Conservation (phyloP, 805 yeast genomes). For the Metschnikowia colocasiae region DNA sequence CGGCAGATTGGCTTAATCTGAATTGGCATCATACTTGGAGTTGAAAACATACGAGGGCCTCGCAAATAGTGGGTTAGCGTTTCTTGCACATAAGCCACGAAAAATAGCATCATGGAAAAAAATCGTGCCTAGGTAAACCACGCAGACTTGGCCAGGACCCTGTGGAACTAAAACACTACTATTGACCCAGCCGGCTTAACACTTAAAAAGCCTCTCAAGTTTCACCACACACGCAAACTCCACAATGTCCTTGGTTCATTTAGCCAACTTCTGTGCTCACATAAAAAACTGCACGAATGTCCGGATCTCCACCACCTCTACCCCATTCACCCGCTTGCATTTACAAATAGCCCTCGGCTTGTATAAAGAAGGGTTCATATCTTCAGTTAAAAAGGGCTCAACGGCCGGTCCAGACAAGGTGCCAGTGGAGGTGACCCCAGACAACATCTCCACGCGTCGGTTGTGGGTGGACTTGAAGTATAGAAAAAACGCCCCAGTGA, state of each 20-base stretch:
- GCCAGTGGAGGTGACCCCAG: constrained; percentile 78
- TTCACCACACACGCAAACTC: background rate
- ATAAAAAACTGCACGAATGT: constrained; percentile 83
- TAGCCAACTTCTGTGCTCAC: constrained; percentile 84
- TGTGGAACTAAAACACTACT: background rate
- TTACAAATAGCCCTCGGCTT: constrained; percentile 79
- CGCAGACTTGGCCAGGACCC: constrained; percentile 1
- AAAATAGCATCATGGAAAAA: constrained; percentile 2
- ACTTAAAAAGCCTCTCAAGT: background rate
- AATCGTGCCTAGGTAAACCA: background rate
- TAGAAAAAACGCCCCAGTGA: constrained; percentile 72
- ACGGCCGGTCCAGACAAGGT: constrained; percentile 74
- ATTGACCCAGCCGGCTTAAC: background rate
- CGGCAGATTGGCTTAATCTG: background rate
- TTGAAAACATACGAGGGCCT: background rate
- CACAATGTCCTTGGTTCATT: constrained; percentile 76
- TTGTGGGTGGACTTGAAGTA: constrained; percentile 92
- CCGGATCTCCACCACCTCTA: constrained; percentile 65
- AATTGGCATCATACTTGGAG: background rate
- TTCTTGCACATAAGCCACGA: constrained; percentile 4
- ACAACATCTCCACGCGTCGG: constrained; percentile 79
- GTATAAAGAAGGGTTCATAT: constrained; percentile 86
- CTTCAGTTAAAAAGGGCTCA: constrained; percentile 82
- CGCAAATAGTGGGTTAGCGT: background rate
- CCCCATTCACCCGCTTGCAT: constrained; percentile 81